Percentiles rank a stretch among this genome's conserved stretches.
Evolutionary conservation across 139 green algal species (phyloP).

Genomic region (Ostreobium quekettii): DNA sequence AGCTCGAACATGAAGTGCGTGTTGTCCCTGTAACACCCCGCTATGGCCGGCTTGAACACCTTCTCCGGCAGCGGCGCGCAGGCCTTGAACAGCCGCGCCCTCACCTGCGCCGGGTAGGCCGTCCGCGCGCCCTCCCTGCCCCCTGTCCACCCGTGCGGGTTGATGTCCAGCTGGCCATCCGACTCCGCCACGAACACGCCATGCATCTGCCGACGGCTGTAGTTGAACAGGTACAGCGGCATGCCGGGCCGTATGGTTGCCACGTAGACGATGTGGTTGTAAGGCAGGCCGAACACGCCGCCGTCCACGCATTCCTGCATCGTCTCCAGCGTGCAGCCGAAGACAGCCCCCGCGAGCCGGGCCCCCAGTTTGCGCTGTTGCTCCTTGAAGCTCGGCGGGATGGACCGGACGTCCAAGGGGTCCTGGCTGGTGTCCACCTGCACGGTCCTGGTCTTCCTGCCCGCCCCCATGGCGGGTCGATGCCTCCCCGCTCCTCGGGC

Average conservation of each 20-base stretch:
- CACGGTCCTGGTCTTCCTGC: too few relatives aligned
- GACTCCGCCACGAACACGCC: constrained; percentile 1
- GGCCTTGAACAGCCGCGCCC: background rate
- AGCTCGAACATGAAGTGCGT: constrained; percentile 7
- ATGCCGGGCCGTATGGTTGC: background rate
- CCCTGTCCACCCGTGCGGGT: constrained; percentile 6
- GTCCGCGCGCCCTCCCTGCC: background rate
- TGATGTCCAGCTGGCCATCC: background rate
- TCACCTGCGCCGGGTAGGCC: constrained; percentile 2
- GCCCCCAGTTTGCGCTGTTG: constrained; percentile 7
- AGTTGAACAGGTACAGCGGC: constrained; percentile 15
- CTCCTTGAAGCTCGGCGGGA: too few relatives aligned
- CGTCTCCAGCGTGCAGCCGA: constrained; percentile 12
- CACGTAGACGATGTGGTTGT: constrained; percentile 1
- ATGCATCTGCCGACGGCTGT: constrained; percentile 3
- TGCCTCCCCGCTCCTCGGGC: too few relatives aligned
- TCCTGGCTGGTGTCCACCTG: too few relatives aligned
- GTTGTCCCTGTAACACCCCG: background rate
- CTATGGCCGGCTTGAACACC: constrained; percentile 1
- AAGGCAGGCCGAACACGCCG: constrained; percentile 4
- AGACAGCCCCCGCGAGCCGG: constrained; percentile 8
- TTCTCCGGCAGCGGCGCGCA: constrained; percentile 1
- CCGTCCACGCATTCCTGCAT: constrained; percentile 10
- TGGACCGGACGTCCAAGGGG: too few relatives aligned
- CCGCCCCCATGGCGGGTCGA: too few relatives aligned